These are phyloP conservation scores for Malus asiatica DNA, from an alignment of 306 rosid genomes.

Conservation along the genomic window DNA sequence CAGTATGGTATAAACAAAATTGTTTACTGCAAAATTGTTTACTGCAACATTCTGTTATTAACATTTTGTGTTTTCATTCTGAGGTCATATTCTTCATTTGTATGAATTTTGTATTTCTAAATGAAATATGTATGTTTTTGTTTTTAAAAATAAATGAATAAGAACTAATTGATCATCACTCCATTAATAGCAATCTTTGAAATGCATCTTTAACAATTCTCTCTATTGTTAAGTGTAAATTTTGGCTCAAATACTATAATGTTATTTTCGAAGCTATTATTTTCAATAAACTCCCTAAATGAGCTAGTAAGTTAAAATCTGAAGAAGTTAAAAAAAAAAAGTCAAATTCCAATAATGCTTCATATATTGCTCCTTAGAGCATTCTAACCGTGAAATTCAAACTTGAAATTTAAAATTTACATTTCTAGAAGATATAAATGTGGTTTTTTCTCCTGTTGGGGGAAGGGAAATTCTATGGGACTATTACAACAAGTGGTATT, in stretches of 20 bases:
- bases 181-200: no score
- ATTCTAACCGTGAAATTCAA: no score
- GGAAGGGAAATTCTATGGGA: not conserved
- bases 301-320: not conserved
- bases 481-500: not conserved
- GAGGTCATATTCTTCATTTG: no score
- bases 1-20: no score
- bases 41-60: not conserved
- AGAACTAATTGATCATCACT: not conserved
- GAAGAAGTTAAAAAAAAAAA: not conserved
- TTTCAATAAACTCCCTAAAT: not conserved
- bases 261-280: not conserved
- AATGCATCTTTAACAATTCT: not conserved
- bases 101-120: not conserved
- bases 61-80: not conserved
- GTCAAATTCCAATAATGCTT: not conserved
- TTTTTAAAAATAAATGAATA: no score
- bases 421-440: not conserved
- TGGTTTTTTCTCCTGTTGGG: no score
- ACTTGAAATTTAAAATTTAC: not conserved
- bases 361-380: not conserved
- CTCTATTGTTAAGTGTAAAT: no score
- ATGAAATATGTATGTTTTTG: not conserved
- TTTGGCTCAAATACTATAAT: no score
- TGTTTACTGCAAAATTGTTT: no score